Conservation (phyloP, 495 filamentous ascomycete genomes). For the Penicillium silybi region DNA sequence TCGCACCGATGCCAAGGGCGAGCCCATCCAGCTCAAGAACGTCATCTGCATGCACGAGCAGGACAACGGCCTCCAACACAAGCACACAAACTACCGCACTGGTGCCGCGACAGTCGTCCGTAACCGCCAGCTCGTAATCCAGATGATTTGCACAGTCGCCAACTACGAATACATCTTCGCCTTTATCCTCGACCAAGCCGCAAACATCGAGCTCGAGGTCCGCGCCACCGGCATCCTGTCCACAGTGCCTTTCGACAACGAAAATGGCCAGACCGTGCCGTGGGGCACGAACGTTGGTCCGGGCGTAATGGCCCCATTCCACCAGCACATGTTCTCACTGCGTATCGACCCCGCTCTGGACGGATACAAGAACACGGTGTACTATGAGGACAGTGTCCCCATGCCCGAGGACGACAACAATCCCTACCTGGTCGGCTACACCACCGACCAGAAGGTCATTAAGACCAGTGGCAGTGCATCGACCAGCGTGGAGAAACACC, state of each 20-base stretch:
- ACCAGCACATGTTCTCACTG: conserved; percentile 91
- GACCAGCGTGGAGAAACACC: conserved; percentile 58
- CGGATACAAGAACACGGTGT: conserved; percentile 65
- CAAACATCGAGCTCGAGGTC: conserved; percentile 77
- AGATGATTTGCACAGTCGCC: conserved; percentile 72
- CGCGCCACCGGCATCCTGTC: conserved; percentile 84
- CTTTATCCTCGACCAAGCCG: conserved; percentile 83
- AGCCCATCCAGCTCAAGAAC: conserved; percentile 52
- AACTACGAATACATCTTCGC: conserved; percentile 88
- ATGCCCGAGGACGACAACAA: conserved; percentile 70
- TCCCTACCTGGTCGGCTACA: conserved; percentile 75
- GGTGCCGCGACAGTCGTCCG: conserved; percentile 57
- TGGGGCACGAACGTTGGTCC: conserved; percentile 88
- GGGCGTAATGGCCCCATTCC: conserved; percentile 70
- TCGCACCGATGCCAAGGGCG: conserved; percentile 50
- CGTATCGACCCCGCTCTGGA: conserved; percentile 82
- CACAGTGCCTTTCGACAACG: conserved; percentile 69
- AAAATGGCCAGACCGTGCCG: conserved; percentile 46
- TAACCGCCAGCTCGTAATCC: conserved; percentile 59
- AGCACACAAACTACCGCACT: conserved; percentile 66
- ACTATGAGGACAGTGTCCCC: conserved; percentile 67
- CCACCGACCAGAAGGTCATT: conserved; percentile 57
- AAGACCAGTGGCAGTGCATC: conserved; percentile 59
- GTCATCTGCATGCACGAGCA: conserved; percentile 68
- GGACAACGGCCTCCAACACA: conserved; percentile 64